A percentile compares a stretch with the other conserved stretches of the same genome.
Conservation (phyloP, 352 stramenopile species). For the Thalassiosira hispida region DNA sequence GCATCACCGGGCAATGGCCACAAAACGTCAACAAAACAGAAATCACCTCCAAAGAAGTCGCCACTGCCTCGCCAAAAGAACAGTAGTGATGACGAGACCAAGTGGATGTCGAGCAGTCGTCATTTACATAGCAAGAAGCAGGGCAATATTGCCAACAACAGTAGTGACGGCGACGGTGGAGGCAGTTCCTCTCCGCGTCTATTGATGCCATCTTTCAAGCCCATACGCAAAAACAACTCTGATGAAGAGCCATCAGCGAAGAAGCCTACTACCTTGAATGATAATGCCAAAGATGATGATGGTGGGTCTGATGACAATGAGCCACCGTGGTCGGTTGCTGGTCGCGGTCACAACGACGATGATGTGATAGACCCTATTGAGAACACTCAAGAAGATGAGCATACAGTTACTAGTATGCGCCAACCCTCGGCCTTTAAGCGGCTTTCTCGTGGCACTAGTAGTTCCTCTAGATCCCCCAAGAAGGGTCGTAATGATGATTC, state of each 20-base stretch:
- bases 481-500: not conserved
- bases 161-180: not conserved
- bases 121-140: conserved; percentile 16
- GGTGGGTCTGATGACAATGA: conserved; percentile 36
- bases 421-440: conserved; percentile 40
- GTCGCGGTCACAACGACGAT: conserved; percentile 19
- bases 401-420: not conserved
- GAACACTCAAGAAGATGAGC: conserved; percentile 50
- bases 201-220: conserved; percentile 46
- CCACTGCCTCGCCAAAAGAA: conserved; percentile 9
- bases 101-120: conserved; percentile 48
- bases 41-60: not conserved
- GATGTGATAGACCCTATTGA: conserved; percentile 48
- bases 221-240: conserved; percentile 4
- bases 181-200: conserved; percentile 28
- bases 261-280: not conserved
- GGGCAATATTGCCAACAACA: not conserved
- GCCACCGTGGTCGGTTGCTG: not conserved
- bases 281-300: conserved; percentile 8
- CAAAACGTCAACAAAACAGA: not conserved
- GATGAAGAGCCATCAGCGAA: not conserved
- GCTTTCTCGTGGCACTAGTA: conserved; percentile 48
- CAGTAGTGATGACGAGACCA: not conserved
- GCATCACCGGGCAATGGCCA: not conserved
- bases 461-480: conserved; percentile 2